Base-by-base conservation (phyloP, 2,329 filamentous ascomycete genomes). In the Cyclaneusma minus region DNA sequence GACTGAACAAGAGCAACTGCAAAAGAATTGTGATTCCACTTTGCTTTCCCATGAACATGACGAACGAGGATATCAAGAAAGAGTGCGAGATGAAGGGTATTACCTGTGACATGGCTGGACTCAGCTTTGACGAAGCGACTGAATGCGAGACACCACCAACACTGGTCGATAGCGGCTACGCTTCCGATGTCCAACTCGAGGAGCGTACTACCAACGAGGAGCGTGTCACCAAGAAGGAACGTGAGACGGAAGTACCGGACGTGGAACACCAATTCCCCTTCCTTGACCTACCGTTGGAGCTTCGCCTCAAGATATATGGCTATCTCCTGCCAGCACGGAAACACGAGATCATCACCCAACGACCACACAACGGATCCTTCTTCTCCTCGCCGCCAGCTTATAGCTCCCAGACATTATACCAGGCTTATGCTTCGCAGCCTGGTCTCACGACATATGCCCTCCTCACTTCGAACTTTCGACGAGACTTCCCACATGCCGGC, bases 281-380 rank as follows among this genome's bases (percentile, higher is more conserved):
- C 29, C 29, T 46, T 7, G 30, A 30, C 18, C 30, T 46, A 4
- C 43, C 43, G 2, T 20, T 40, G 2, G 43, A 45, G 28, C 26
- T 45, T n/a, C 39, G 43, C 3, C 33, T 44, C 0, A 41, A 41
- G 27, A 40, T 46, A 14, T 45, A 44, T 25, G 23, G 14, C 2
- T 31, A 36, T 15, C 33, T 46, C 13, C 35, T 46, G 6, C 42
- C 43, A 12, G 22, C 40, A 7, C 33, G 40, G 3, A 28, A 25
- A 8, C 43, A 46, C 26, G 43, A 28, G 11, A 42, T 46, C 10
- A 31, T 35, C 8, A 45, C 39, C 11, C 39, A 43, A 23, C 31
- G 40, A 15, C 41, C 39, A 1, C 28, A 37, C 13, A 40, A 39
- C n/a, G 41, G 42, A 12, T 39, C 28, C 24, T 44, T 36, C 25